Evolutionary conservation across 768 basidiomycete species (phyloP).

Genomic region (Tephrocybe rancida): DNA sequence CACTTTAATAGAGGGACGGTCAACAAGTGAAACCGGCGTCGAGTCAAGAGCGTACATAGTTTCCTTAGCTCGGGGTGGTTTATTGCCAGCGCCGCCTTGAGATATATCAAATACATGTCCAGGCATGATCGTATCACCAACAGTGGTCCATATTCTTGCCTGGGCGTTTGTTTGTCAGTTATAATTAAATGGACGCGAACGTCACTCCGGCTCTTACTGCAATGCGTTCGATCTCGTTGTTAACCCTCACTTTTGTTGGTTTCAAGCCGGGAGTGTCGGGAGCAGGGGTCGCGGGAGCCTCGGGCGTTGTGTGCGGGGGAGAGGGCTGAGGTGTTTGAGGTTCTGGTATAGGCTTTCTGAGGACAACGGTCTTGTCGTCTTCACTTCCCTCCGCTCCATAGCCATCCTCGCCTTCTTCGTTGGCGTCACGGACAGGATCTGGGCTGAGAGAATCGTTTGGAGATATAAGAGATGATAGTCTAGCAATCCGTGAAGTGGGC

Average conservation of each 20-base stretch:
- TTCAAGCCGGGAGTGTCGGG: conserved; percentile 9
- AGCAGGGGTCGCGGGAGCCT: not conserved
- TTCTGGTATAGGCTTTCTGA: not conserved
- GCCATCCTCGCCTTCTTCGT: not conserved
- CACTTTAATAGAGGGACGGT: conserved; percentile 33
- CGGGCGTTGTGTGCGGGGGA: conserved; percentile 1
- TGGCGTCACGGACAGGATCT: not conserved
- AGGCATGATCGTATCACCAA: conserved; percentile 66
- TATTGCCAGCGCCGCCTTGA: conserved; percentile 31
- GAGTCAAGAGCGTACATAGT: conserved; percentile 50
- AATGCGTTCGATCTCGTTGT: conserved; percentile 64
- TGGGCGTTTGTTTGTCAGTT: conserved; percentile 25
- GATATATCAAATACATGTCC: conserved; percentile 43
- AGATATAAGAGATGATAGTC: not conserved
- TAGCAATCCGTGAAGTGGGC: conserved; percentile 12
- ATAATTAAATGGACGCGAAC: not conserved
- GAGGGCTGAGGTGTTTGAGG: not conserved
- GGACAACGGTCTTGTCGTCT: conserved; percentile 1
- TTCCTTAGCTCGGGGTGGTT: conserved; percentile 56
- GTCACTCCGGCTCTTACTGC: conserved; percentile 43
- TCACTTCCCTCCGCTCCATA: not conserved
- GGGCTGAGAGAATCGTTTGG: not conserved
- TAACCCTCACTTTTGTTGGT: conserved; percentile 49
- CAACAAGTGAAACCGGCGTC: not conserved
- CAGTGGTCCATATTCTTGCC: conserved; percentile 70